These are phyloP conservation scores for Knoxdaviesia capensis DNA, from an alignment of 2,329 filamentous ascomycete species.

Conservation along the genomic window DNA sequence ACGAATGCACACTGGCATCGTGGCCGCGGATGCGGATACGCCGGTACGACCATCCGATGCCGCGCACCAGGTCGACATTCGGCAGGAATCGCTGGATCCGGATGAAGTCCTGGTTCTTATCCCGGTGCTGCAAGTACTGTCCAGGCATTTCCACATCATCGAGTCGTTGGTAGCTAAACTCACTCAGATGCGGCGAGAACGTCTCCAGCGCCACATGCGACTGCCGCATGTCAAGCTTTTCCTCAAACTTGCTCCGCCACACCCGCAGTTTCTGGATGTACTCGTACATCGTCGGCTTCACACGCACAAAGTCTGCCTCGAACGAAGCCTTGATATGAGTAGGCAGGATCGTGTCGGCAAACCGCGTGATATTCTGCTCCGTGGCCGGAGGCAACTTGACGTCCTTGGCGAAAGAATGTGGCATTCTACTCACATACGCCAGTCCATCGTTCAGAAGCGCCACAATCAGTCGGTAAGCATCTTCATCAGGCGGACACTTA, in stretches of 20 bases:
- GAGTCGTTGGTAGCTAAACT: constrained; percentile 95
- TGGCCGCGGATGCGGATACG: constrained; percentile 91
- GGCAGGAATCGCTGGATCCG: constrained; percentile 93
- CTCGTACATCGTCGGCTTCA: constrained; percentile 93
- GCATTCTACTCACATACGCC: constrained; percentile 77
- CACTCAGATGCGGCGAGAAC: constrained; percentile 79
- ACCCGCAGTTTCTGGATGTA: constrained; percentile 93
- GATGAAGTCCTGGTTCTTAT: constrained; percentile 98
- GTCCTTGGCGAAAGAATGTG: constrained; percentile 69
- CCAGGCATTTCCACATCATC: constrained; percentile 96
- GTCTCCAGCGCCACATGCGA: constrained; percentile 57
- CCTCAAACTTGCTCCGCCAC: constrained; percentile 96
- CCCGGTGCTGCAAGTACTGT: constrained; percentile 90
- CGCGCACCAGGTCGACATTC: constrained; percentile 80
- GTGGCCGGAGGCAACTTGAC: constrained; percentile 79
- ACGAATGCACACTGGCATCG: constrained; percentile 91
- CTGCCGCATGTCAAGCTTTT: constrained; percentile 76
- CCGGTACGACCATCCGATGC: constrained; percentile 77
- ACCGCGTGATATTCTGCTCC: constrained; percentile 89
- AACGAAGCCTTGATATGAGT: constrained; percentile 91
- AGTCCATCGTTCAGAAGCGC: constrained; percentile 89
- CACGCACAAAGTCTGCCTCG: constrained; percentile 86
- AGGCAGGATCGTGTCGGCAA: constrained; percentile 89
- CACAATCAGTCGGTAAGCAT: constrained; percentile 94
- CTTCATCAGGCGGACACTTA: constrained; percentile 95